These are phyloP conservation scores for Arxiozyma heterogenica DNA, from an alignment of 1,139 yeast species.

Conservation along the genomic window DNA sequence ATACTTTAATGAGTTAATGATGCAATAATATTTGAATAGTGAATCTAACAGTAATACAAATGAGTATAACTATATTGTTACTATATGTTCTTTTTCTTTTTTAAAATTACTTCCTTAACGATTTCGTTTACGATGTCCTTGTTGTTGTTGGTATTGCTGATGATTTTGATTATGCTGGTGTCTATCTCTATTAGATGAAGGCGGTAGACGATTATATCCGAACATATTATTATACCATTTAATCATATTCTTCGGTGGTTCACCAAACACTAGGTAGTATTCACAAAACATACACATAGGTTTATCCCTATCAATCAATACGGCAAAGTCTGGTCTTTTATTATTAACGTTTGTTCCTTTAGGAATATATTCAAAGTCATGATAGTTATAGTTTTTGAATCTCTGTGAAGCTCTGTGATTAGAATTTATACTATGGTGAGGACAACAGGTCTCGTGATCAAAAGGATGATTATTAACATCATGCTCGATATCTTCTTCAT, in stretches of 20 bases:
- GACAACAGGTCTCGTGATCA: conserved; percentile 10
- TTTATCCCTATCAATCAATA: conserved; percentile 16
- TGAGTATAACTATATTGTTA: not conserved
- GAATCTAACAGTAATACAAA: not conserved
- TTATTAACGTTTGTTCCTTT: conserved; percentile 5
- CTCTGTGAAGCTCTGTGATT: conserved; percentile 5
- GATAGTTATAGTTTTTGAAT: conserved; percentile 15
- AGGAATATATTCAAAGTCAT: conserved; percentile 15
- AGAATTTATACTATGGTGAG: conserved; percentile 9
- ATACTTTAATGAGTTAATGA: not conserved
- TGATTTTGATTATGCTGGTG: conserved; percentile 7
- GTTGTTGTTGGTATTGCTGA: conserved; percentile 1
- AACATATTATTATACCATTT: conserved; percentile 38
- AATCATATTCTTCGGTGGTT: conserved; percentile 40
- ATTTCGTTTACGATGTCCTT: conserved; percentile 14
- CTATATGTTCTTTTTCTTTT: not conserved
- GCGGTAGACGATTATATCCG: conserved; percentile 22
- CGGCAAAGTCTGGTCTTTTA: conserved; percentile 23
- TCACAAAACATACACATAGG: conserved; percentile 50
- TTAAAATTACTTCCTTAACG: conserved; percentile 6
- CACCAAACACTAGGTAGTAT: conserved; percentile 49
- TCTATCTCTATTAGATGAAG: conserved; percentile 6
- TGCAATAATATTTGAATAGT: not conserved
- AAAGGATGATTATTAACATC: not conserved
- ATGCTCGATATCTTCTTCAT: conserved; percentile 4